Conservation (phyloP, 2,329 filamentous ascomycete species). For the Aspergillus sp. region DNA sequence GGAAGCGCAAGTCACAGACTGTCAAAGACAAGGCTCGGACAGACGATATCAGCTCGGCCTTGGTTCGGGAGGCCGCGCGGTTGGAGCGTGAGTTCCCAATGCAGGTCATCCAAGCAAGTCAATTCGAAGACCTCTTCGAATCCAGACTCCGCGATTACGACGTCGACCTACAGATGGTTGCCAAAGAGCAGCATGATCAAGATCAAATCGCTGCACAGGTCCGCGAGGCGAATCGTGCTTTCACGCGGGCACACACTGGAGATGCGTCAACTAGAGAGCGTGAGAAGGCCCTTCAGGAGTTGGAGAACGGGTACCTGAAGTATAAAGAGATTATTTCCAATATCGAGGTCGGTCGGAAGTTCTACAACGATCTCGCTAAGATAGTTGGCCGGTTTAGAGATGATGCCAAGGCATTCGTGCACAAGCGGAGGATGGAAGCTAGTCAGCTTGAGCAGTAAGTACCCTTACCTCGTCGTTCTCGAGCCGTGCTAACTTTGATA, state of each 20-base stretch:
- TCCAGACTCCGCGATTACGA: conserved; percentile 79
- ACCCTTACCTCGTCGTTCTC: not conserved
- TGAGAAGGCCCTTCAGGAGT: conserved; percentile 78
- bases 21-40: conserved; percentile 75
- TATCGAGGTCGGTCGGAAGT: conserved; percentile 86
- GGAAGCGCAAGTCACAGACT: conserved; percentile 75
- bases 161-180: conserved; percentile 68
- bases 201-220: conserved; percentile 68
- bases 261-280: conserved; percentile 70
- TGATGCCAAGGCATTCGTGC: conserved; percentile 73
- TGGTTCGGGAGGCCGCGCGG: conserved; percentile 78
- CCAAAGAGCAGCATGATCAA: conserved; percentile 74
- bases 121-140: conserved; percentile 92
- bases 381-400: conserved; percentile 85
- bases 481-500: conserved; percentile 3
- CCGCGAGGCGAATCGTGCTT: conserved; percentile 73
- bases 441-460: conserved; percentile 72
- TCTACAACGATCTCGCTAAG: conserved; percentile 92
- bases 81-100: conserved; percentile 84
- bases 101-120: conserved; percentile 78
- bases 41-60: conserved; percentile 85
- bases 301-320: conserved; percentile 90
- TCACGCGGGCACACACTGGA: conserved; percentile 68
- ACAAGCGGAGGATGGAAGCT: conserved; percentile 78
- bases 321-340: conserved; percentile 96